A percentile compares a stretch with the other conserved stretches of the same genome.
Conservation (phyloP, 2,329 filamentous ascomycete genomes). For the Blumeriella jaapii region DNA sequence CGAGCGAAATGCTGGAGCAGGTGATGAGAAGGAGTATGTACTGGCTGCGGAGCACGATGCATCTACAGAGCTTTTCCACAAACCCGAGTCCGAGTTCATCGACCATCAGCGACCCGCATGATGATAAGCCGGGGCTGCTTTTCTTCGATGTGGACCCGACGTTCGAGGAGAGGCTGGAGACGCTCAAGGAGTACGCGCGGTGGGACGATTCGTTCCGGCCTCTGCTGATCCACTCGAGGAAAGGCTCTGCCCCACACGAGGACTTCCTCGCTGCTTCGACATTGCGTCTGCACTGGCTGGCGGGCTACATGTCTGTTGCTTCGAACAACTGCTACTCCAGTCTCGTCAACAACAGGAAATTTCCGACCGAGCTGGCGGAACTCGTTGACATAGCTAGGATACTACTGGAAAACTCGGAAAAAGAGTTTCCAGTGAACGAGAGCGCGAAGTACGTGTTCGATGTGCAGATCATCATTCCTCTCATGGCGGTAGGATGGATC, state of each 20-base stretch:
- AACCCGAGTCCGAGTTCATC: conserved; percentile 1
- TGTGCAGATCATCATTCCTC: conserved; percentile 18
- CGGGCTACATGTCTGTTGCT: conserved; percentile 15
- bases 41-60: conserved; percentile 19
- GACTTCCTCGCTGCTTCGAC: conserved; percentile 12
- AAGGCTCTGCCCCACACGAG: conserved; percentile 8
- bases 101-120: conserved; percentile 5
- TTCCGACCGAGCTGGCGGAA: conserved; percentile 11
- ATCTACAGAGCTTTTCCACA: conserved; percentile 14
- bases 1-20: conserved; percentile 12
- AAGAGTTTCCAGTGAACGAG: not conserved
- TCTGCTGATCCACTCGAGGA: conserved; percentile 11
- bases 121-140: conserved; percentile 5
- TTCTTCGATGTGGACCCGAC: conserved; percentile 19
- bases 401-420: conserved; percentile 8
- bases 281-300: conserved; percentile 16
- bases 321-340: conserved; percentile 11
- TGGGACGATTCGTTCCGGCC: conserved; percentile 19
- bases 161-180: conserved; percentile 14
- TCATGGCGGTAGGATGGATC: conserved; percentile 18
- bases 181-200: conserved; percentile 17
- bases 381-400: conserved; percentile 11
- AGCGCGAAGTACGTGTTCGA: conserved; percentile 12
- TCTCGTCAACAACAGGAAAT: conserved; percentile 9
- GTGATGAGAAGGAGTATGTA: conserved; percentile 19